These are phyloP conservation scores for Farysia itapuensis DNA, from an alignment of 1,284 basidiomycete species.

Conservation along the genomic window DNA sequence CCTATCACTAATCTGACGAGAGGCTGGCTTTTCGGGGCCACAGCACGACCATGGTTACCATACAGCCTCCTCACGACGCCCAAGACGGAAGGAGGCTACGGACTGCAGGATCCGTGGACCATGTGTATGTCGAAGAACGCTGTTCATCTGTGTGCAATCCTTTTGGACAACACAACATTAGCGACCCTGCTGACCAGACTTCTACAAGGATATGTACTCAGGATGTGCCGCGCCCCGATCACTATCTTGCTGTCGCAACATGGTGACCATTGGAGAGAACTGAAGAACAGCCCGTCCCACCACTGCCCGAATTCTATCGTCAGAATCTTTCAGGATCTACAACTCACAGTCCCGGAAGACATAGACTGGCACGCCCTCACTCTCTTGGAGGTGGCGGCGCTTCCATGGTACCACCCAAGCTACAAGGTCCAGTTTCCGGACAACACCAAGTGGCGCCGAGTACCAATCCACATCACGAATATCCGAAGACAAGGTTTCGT, in stretches of 20 bases:
- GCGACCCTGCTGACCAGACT: not conserved
- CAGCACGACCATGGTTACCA: not conserved
- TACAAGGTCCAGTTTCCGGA: not conserved
- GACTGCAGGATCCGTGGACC: not conserved
- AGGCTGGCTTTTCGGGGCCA: not conserved
- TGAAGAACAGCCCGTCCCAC: not conserved
- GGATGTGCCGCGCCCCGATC: not conserved
- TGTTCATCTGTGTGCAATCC: not conserved
- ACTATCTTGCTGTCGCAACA: not conserved
- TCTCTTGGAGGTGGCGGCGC: not conserved
- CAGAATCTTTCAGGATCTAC: not conserved
- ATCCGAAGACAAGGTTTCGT: not conserved
- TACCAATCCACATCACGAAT: not conserved
- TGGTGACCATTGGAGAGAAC: not conserved
- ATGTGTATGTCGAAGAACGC: not conserved
- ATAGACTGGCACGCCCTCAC: not conserved
- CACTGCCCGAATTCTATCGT: not conserved
- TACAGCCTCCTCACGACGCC: not conserved
- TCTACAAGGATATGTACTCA: not conserved
- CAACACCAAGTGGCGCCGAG: not conserved
- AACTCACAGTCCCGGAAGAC: not conserved
- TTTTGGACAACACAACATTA: not conserved
- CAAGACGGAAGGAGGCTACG: not conserved
- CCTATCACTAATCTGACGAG: not conserved
- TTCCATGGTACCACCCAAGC: not conserved